A percentile compares a stretch with the other conserved stretches of the same genome.
phyloP scores from a whole-genome alignment of 371 early-diverging fungal species.

The Blakeslea trispora region DNA sequence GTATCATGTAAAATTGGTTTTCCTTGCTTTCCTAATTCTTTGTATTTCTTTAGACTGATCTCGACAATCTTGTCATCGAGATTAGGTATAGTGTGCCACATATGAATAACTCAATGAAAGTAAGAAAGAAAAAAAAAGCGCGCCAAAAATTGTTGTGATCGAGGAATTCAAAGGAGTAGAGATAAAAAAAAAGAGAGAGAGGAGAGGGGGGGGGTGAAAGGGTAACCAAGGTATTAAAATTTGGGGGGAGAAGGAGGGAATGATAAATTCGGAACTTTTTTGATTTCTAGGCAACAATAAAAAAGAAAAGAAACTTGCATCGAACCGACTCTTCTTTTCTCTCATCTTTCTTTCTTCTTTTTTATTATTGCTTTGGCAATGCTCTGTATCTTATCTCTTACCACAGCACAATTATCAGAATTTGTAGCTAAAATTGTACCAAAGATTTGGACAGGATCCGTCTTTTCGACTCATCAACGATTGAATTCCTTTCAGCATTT shows the following conservation, averaged over 20 bases:
- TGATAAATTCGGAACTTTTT: slow-evolving; percentile 4
- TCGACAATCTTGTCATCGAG: slow-evolving; percentile 35
- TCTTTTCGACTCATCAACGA: slow-evolving; percentile 21
- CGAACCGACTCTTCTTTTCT: slow-evolving; percentile 1
- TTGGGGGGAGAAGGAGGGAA: background rate
- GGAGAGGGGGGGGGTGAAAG: background rate
- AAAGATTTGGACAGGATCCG: slow-evolving; percentile 46
- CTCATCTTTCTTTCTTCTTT: background rate
- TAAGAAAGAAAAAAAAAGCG: slow-evolving; percentile 11
- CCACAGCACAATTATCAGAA: slow-evolving; percentile 39
- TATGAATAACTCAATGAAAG: background rate
- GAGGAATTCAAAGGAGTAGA: no score
- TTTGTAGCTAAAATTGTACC: slow-evolving; percentile 50
- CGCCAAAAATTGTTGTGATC: background rate
- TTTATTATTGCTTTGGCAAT: background rate
- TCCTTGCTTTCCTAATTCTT: slow-evolving; percentile 65
- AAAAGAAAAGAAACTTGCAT: slow-evolving; percentile 3
- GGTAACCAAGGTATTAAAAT: slow-evolving; percentile 4
- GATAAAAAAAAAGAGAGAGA: slow-evolving; percentile 4
- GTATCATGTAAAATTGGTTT: slow-evolving; percentile 57
- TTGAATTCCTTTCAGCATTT: slow-evolving; percentile 36
- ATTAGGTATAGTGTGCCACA: slow-evolving; percentile 32
- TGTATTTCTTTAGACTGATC: slow-evolving; percentile 35
- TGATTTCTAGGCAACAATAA: slow-evolving; percentile 1
- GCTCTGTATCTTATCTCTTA: slow-evolving; percentile 15